Evolutionary conservation across 352 stramenopile genomes (phyloP).

Genomic region (Thraustochytrium sp.): DNA sequence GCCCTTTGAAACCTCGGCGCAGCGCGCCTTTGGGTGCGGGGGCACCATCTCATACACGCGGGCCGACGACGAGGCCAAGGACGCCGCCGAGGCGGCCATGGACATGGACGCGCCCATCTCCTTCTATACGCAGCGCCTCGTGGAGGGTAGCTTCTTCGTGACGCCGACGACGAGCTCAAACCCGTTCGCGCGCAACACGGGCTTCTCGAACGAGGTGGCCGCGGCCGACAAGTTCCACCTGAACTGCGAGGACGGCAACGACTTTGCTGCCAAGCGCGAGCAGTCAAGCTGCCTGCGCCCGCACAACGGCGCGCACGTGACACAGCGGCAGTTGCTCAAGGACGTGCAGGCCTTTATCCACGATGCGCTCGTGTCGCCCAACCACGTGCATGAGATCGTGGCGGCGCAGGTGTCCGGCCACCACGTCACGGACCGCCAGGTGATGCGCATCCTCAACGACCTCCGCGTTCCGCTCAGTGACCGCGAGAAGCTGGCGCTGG

Average conservation of each 20-base stretch:
- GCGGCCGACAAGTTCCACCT: neutral
- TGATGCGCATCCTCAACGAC: neutral
- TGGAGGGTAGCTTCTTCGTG: neutral
- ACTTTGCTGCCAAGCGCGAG: neutral
- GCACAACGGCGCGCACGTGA: neutral
- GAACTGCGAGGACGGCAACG: neutral
- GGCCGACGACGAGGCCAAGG: neutral
- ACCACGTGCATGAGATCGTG: slow-evolving; percentile 7
- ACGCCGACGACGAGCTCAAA: neutral
- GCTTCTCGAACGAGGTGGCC: slow-evolving; percentile 9
- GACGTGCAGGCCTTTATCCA: neutral
- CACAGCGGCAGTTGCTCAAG: neutral
- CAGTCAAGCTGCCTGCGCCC: neutral
- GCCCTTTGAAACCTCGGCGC: no score
- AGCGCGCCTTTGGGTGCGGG: no score
- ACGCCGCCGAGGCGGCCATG: neutral
- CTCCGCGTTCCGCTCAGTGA: neutral
- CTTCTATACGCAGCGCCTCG: slow-evolving; percentile 19
- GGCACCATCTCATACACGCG: no score
- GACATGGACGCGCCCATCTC: slow-evolving; percentile 8
- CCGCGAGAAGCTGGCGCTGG: neutral
- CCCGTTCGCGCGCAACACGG: slow-evolving; percentile 19
- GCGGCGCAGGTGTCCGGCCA: neutral
- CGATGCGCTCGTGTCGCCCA: neutral
- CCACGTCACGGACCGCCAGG: neutral